Conservation (phyloP, 306 rosid species). For the Oxytropis ochrocephala region DNA sequence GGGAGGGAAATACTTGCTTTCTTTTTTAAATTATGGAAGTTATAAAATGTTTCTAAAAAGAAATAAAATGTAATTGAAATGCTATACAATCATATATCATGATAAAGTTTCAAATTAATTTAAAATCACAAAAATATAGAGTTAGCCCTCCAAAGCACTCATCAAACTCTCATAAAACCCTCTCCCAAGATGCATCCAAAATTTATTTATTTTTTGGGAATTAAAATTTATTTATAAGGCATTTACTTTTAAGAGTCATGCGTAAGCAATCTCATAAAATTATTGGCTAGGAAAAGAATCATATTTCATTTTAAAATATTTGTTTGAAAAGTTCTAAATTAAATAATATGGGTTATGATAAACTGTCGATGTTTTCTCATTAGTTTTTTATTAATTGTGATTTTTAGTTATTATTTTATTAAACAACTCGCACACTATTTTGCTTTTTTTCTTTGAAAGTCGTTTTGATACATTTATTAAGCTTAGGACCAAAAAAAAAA, state of each 20-base stretch:
- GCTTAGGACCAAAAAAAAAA: too few relatives aligned
- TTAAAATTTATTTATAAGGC: background rate
- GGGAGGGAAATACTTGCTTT: too few relatives aligned
- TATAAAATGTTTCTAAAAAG: too few relatives aligned
- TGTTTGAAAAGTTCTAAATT: background rate
- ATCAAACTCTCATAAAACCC: too few relatives aligned
- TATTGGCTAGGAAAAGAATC: background rate
- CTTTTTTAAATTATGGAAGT: too few relatives aligned
- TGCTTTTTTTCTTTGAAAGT: background rate
- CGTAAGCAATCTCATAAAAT: background rate
- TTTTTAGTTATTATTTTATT: background rate
- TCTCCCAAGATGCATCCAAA: background rate
- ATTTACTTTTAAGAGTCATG: background rate
- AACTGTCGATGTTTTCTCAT: slow-evolving; percentile 15
- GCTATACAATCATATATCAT: too few relatives aligned
- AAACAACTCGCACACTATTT: background rate
- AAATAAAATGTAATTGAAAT: too few relatives aligned
- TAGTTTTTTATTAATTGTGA: background rate
- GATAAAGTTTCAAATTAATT: too few relatives aligned
- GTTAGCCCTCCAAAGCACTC: too few relatives aligned
- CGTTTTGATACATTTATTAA: background rate
- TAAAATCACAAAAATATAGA: too few relatives aligned
- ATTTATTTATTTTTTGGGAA: background rate
- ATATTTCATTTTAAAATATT: background rate
- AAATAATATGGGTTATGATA: background rate